Evolutionary conservation across 495 filamentous ascomycete species (phyloP).

Genomic region (Haplographium delicatum): DNA sequence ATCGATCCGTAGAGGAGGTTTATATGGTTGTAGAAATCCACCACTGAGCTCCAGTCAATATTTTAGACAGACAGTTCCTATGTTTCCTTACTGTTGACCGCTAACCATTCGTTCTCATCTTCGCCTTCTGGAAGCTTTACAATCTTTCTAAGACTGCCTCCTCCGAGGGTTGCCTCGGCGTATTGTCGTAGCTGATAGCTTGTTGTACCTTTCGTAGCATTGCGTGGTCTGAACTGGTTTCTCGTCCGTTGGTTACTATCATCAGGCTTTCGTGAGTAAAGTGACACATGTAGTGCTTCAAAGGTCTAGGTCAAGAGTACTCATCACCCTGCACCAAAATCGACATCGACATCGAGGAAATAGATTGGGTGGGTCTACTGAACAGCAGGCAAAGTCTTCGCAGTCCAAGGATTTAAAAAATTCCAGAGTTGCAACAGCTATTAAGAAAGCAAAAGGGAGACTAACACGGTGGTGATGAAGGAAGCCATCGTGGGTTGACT

Average conservation of each 20-base stretch:
- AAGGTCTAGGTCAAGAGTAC: conserved; percentile 15
- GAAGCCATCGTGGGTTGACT: conserved; percentile 37
- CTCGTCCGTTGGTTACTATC: conserved; percentile 81
- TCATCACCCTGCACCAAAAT: conserved; percentile 13
- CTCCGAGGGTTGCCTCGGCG: conserved; percentile 93
- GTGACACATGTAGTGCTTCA: conserved; percentile 16
- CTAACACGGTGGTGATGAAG: conserved; percentile 48
- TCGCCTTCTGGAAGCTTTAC: conserved; percentile 96
- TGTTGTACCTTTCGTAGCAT: conserved; percentile 79
- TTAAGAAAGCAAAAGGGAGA: conserved; percentile 7
- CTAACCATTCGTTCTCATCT: conserved; percentile 95
- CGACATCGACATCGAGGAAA: conserved; percentile 15
- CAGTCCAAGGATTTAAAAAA: conserved; percentile 18
- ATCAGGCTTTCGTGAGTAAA: conserved; percentile 35
- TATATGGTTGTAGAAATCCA: conserved; percentile 99
- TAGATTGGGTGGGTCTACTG: conserved; percentile 15
- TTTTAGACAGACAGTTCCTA: too few species aligned
- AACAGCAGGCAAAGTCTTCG: conserved; percentile 19
- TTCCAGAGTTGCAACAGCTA: conserved; percentile 8
- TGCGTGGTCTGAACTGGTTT: conserved; percentile 87
- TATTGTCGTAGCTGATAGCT: conserved; percentile 97
- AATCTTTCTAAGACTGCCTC: conserved; percentile 90
- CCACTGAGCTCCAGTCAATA: conserved; percentile 54
- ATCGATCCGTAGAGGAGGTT: conserved; percentile 98
- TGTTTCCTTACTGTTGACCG: conserved; percentile 77